These are phyloP conservation scores for Pigoraptor vietnamica DNA, from an alignment of 78 protist genomes.

Conservation along the genomic window DNA sequence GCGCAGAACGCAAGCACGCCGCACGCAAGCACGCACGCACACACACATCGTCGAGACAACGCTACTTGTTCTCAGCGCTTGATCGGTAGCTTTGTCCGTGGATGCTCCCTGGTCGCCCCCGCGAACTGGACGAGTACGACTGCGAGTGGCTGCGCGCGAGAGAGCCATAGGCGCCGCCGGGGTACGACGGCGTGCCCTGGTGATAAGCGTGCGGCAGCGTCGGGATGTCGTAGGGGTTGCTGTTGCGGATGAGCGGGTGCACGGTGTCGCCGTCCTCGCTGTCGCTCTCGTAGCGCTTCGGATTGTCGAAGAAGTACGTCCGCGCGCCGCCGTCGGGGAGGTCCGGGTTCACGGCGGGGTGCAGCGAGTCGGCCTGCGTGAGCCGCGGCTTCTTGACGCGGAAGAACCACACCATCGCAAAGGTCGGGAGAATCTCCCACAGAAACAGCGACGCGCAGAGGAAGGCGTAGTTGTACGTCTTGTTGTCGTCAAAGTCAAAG, in stretches of 20 bases:
- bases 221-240: background rate
- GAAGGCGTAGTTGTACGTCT: background rate
- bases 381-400: background rate
- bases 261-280: background rate
- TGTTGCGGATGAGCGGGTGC: background rate
- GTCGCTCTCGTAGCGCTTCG: background rate
- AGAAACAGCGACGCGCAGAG: background rate
- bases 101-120: background rate
- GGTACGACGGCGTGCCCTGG: background rate
- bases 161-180: background rate
- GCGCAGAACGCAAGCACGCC: too few relatives aligned
- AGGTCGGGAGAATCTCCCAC: background rate
- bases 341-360: background rate
- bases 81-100: background rate
- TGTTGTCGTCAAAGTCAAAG: background rate
- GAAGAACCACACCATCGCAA: background rate
- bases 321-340: background rate
- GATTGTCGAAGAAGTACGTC: background rate
- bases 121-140: background rate
- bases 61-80: background rate
- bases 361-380: background rate
- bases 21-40: background rate
- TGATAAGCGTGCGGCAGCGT: background rate
- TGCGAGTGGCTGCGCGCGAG: background rate
- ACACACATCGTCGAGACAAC: background rate